Conservation (phyloP, 176 grass and related monocot genomes). For the Carex littledalei region DNA sequence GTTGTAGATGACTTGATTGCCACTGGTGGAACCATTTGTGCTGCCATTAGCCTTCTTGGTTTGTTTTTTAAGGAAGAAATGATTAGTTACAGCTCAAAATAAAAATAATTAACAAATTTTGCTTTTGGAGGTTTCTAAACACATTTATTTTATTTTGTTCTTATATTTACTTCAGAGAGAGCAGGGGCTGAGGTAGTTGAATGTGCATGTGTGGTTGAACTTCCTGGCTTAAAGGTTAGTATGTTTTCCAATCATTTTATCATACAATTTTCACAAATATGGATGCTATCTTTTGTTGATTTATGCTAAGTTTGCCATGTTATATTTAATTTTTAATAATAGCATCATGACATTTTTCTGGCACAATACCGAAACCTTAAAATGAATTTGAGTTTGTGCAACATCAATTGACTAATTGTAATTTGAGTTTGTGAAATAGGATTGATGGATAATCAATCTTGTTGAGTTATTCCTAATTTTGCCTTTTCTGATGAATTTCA, state of each 20-base stretch:
- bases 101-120: neutral
- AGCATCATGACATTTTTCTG: neutral
- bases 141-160: neutral
- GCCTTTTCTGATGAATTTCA: neutral
- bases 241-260: neutral
- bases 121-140: neutral
- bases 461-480: neutral
- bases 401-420: neutral
- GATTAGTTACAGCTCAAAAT: neutral
- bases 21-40: slow-evolving; percentile 80
- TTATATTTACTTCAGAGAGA: slow-evolving; percentile 55
- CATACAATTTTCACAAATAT: neutral
- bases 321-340: neutral
- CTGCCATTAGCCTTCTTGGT: slow-evolving; percentile 85
- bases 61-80: neutral
- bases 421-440: neutral
- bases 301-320: neutral
- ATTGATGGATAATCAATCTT: neutral
- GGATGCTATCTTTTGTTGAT: neutral
- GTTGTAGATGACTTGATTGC: slow-evolving; percentile 83
- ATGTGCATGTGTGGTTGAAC: slow-evolving; percentile 80
- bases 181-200: slow-evolving; percentile 73
- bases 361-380: neutral
- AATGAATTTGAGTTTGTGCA: neutral
- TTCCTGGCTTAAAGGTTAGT: slow-evolving; percentile 84